Base-by-base conservation (phyloP, 1,284 basidiomycete species). In the Afroboletus lepidellus region DNA sequence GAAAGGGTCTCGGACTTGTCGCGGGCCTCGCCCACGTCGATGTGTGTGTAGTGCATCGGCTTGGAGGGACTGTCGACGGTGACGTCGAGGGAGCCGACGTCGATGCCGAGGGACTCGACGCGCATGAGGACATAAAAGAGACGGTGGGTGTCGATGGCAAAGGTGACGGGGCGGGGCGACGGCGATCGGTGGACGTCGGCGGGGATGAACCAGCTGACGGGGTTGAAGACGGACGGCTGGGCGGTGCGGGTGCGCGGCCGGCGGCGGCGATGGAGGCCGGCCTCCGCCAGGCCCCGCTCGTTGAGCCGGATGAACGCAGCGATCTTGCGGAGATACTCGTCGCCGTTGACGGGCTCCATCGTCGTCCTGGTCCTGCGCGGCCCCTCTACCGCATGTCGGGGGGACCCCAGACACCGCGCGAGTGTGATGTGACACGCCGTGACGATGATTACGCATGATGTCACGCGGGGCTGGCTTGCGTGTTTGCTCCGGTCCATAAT, bases 121-220 rank as follows among this genome's bases (percentile, higher is more conserved):
- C 91, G 87, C 72, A 94, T 87, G 51, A 96, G 79, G 57, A 93
- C 71, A 70, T 94, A 96, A 78, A 90, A 92, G 12, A 96, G 80
- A 61, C 89, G 91, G 67, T 93, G 90, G 16, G 80, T 82, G 69
- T 94, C 90, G 59, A 90, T 78, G 8, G 80, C 69, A 43, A 94
- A 79, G 12, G 86, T 72, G 34, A 88, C 72, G 5, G 87, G 81
- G 63, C 79, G 81, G 33, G 74, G 66, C 5, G 71, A 61, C 16
- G 67, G 54, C 4, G 70, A 47, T 15, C 50, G 69, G 56, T 29
- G 69, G 50, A 39, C 61, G 50, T 53, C 69, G 57, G 46, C 20
- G 37, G 74, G 65, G 44, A 74, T 72, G 58, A 88, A 79, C 88
- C 87, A 90, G 51, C 72, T 74, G 39, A 85, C 70, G 16, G 83